These are phyloP conservation scores for Daldinia caldariorum DNA, from an alignment of 495 filamentous ascomycete genomes.

Conservation along the genomic window DNA sequence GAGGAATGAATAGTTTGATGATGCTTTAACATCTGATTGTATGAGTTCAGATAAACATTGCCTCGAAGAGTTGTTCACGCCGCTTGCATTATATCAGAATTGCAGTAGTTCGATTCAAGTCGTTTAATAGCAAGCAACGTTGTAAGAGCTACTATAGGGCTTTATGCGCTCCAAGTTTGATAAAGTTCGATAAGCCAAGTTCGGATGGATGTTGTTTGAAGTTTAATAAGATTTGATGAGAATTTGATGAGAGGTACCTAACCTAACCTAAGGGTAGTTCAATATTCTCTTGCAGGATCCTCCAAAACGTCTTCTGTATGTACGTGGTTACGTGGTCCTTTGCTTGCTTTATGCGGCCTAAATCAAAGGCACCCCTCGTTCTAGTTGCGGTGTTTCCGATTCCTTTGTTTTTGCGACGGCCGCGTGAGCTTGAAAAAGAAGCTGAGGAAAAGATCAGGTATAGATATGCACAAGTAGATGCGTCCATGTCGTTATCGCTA, in stretches of 20 bases:
- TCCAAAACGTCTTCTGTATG: not conserved
- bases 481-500: not conserved
- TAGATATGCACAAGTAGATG: no score
- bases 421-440: slow-evolving; percentile 1
- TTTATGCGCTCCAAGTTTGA: not conserved
- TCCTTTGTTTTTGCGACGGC: slow-evolving; percentile 5
- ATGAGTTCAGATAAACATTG: slow-evolving; percentile 11
- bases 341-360: not conserved
- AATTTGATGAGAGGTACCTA: not conserved
- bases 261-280: no score
- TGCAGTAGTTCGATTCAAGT: slow-evolving; percentile 8
- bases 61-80: slow-evolving; percentile 7
- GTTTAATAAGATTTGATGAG: slow-evolving; percentile 1
- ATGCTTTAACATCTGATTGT: not conserved
- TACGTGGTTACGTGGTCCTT: not conserved
- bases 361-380: not conserved
- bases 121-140: slow-evolving; percentile 19
- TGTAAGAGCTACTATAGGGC: slow-evolving; percentile 25
- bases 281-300: not conserved
- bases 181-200: slow-evolving; percentile 5
- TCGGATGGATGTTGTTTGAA: slow-evolving; percentile 2
- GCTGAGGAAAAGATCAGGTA: not conserved
- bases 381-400: not conserved
- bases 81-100: slow-evolving; percentile 13
- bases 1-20: slow-evolving; percentile 12